Conservation (phyloP, 208 protist genomes). For the Wallacemonas sp. region DNA sequence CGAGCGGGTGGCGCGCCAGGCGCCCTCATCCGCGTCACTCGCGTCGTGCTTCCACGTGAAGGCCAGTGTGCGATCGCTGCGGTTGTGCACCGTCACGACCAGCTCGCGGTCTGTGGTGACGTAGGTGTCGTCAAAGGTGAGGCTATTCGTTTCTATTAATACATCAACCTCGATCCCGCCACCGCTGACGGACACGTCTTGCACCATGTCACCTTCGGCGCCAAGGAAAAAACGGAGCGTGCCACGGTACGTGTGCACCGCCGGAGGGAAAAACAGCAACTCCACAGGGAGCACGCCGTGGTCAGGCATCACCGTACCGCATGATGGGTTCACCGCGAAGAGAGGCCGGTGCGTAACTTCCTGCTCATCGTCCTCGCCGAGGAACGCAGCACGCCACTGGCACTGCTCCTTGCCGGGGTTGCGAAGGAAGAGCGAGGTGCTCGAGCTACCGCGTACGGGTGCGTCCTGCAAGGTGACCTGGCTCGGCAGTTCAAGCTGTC, state of each 20-base stretch:
- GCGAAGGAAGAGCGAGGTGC: constrained; percentile 86
- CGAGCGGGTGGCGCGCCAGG: neutral
- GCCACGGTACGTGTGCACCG: constrained; percentile 13
- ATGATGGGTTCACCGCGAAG: constrained; percentile 58
- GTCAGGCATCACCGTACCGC: constrained; percentile 49
- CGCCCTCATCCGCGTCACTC: neutral
- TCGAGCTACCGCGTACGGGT: constrained; percentile 68
- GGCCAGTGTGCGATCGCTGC: constrained; percentile 70
- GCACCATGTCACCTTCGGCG: constrained; percentile 73
- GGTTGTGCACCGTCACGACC: constrained; percentile 85
- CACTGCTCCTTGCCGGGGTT: constrained; percentile 73
- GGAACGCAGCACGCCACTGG: constrained; percentile 54
- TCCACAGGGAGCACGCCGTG: constrained; percentile 72
- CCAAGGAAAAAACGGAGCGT: constrained; percentile 81
- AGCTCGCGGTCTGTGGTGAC: constrained; percentile 87
- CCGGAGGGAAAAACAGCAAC: constrained; percentile 46
- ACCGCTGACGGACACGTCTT: constrained; percentile 68
- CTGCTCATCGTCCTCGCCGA: neutral
- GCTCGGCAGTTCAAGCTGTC: constrained; percentile 79
- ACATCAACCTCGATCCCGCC: constrained; percentile 71
- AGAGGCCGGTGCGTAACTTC: constrained; percentile 18
- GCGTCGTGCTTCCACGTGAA: constrained; percentile 79
- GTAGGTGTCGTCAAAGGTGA: constrained; percentile 88
- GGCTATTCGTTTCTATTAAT: constrained; percentile 40
- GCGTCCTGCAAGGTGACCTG: constrained; percentile 53